phyloP scores from a whole-genome alignment of 2,329 filamentous ascomycete species.

The Hypoxylon sp. region DNA sequence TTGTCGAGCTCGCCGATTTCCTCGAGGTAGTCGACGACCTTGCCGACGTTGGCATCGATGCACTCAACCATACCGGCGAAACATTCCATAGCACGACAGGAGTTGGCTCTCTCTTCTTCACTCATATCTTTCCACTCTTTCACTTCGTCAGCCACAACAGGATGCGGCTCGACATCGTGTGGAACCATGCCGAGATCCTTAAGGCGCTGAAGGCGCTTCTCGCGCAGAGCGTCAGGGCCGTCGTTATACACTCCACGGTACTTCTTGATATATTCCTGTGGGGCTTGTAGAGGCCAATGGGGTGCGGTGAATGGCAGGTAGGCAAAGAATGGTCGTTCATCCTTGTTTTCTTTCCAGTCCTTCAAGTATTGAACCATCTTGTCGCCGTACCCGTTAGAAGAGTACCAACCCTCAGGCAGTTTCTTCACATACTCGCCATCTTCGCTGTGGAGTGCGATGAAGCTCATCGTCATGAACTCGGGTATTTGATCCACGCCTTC shows the following conservation, averaged over 20 bases:
- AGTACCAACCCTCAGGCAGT: slow-evolving; percentile 67
- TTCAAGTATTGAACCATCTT: slow-evolving; percentile 67
- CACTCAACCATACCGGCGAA: slow-evolving; percentile 75
- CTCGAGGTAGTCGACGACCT: slow-evolving; percentile 69
- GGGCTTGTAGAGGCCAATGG: slow-evolving; percentile 75
- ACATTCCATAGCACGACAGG: slow-evolving; percentile 70
- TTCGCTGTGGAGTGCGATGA: slow-evolving; percentile 58
- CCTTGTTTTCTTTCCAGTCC: slow-evolving; percentile 59
- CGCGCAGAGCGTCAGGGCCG: slow-evolving; percentile 69
- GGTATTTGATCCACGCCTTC: slow-evolving; percentile 58
- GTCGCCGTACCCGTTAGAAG: slow-evolving; percentile 66
- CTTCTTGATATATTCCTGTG: slow-evolving; percentile 67
- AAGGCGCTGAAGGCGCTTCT: slow-evolving; percentile 66
- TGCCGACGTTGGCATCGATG: slow-evolving; percentile 73
- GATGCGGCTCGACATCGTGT: slow-evolving; percentile 65
- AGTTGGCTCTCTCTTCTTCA: slow-evolving; percentile 63
- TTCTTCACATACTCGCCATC: slow-evolving; percentile 58
- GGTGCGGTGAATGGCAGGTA: slow-evolving; percentile 74
- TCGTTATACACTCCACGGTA: slow-evolving; percentile 73
- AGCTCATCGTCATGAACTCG: slow-evolving; percentile 58
- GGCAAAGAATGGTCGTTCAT: slow-evolving; percentile 67
- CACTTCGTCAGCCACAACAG: slow-evolving; percentile 64
- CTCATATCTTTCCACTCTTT: slow-evolving; percentile 64
- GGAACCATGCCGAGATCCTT: slow-evolving; percentile 70
- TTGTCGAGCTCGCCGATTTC: slow-evolving; percentile 72